Percentiles rank a stretch among this genome's conserved stretches.
Conservation (phyloP, 2,329 filamentous ascomycete genomes). For the Alternaria alternata region DNA sequence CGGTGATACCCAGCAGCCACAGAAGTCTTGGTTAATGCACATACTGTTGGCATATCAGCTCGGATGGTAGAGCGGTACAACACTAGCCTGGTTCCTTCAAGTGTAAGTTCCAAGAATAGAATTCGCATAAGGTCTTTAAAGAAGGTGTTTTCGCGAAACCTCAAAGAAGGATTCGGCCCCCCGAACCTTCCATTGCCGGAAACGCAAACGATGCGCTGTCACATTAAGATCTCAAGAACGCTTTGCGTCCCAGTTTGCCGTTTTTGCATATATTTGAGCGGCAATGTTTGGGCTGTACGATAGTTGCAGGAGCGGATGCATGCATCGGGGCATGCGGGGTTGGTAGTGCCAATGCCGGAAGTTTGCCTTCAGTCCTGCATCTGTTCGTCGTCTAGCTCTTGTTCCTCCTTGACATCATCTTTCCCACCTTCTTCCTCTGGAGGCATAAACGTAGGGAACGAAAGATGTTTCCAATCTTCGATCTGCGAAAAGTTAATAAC, state of each 20-base stretch:
- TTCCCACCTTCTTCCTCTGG: slow-evolving; percentile 31
- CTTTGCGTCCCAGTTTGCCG: neutral
- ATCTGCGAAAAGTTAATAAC: slow-evolving; percentile 22
- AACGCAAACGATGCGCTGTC: neutral
- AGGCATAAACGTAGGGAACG: slow-evolving; percentile 28
- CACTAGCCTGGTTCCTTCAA: neutral
- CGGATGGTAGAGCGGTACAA: neutral
- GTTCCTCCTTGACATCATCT: slow-evolving; percentile 27
- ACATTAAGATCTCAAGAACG: neutral
- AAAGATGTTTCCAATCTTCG: slow-evolving; percentile 40
- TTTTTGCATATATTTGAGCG: neutral
- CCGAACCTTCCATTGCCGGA: neutral
- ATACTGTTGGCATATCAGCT: neutral
- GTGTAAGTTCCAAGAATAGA: neutral
- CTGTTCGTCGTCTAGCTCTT: slow-evolving; percentile 34
- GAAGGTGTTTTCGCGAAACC: neutral
- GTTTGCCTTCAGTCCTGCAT: slow-evolving; percentile 30
- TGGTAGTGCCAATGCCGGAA: neutral
- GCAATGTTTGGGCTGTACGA: neutral
- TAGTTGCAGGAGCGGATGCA: neutral
- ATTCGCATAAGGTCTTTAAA: neutral
- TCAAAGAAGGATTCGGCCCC: neutral
- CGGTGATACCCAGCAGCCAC: neutral
- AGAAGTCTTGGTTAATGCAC: neutral
- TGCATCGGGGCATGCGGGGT: neutral